phyloP scores from a whole-genome alignment of 176 grass and related monocot species.

The Eragrostis curvula region DNA sequence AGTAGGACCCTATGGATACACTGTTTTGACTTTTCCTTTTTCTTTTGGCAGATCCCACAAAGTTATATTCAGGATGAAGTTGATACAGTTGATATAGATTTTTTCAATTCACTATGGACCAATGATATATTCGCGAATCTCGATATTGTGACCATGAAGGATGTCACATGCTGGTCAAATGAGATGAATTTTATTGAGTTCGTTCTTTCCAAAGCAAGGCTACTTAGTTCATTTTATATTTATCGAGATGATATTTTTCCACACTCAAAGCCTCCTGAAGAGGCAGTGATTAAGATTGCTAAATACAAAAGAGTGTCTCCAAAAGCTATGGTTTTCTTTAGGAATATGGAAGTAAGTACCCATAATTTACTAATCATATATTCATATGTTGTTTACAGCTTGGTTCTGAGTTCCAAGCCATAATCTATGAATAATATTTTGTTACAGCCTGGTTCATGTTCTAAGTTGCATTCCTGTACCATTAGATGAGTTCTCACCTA shows the following conservation, averaged over 20 bases:
- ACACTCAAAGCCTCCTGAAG: not conserved
- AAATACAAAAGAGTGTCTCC: conserved; percentile 15
- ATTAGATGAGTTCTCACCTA: too few species aligned
- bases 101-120: not conserved
- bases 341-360: not conserved
- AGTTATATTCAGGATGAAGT: not conserved
- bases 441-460: too few species aligned
- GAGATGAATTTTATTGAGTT: conserved; percentile 21
- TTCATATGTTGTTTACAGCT: not conserved
- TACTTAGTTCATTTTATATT: not conserved
- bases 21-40: too few species aligned
- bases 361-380: not conserved
- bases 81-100: not conserved
- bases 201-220: conserved; percentile 17
- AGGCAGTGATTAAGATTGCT: not conserved
- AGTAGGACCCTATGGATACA: too few species aligned
- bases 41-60: not conserved
- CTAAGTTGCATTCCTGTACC: too few species aligned
- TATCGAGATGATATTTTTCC: conserved; percentile 7
- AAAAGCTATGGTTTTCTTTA: conserved; percentile 10
- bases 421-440: not conserved
- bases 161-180: not conserved
- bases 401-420: not conserved
- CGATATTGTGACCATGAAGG: not conserved
- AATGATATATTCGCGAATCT: not conserved